These are phyloP conservation scores for Diaporthe citri DNA, from an alignment of 2,329 filamentous ascomycete species.

Conservation along the genomic window DNA sequence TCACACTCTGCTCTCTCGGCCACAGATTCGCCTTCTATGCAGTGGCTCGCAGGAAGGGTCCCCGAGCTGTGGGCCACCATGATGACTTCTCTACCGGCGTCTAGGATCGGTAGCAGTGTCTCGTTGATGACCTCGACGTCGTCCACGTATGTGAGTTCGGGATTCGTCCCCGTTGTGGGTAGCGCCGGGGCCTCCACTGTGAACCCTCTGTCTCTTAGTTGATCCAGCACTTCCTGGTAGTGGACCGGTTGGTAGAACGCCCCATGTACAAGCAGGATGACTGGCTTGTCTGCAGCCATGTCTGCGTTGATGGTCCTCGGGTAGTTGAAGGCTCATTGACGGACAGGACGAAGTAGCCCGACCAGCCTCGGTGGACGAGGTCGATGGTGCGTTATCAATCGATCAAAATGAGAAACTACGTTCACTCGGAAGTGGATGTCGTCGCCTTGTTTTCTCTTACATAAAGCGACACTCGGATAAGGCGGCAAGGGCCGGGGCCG, in stretches of 20 bases:
- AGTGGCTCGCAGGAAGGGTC: constrained; percentile 23
- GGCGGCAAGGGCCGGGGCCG: neutral
- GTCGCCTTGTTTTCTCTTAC: constrained; percentile 11
- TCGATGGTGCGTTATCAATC: neutral
- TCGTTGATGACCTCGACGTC: constrained; percentile 21
- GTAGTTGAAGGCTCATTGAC: neutral
- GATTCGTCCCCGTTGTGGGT: constrained; percentile 21
- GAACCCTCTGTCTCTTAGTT: constrained; percentile 5
- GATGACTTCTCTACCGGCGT: constrained; percentile 24
- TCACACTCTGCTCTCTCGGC: constrained; percentile 31
- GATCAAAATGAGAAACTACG: neutral
- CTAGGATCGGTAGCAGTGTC: neutral
- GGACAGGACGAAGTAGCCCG: neutral
- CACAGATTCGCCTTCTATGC: constrained; percentile 27
- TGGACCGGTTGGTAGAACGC: constrained; percentile 33
- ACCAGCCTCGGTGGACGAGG: neutral
- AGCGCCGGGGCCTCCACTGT: constrained; percentile 2
- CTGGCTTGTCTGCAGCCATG: constrained; percentile 32
- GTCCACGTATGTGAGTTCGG: constrained; percentile 22
- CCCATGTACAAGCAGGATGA: constrained; percentile 24
- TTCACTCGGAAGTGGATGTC: neutral
- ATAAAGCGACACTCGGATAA: constrained; percentile 11
- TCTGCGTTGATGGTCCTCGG: neutral
- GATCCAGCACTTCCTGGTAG: constrained; percentile 10
- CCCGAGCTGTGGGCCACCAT: constrained; percentile 33